Base-by-base conservation (phyloP, 495 filamentous ascomycete genomes). In the Xylaria flabelliformis region DNA sequence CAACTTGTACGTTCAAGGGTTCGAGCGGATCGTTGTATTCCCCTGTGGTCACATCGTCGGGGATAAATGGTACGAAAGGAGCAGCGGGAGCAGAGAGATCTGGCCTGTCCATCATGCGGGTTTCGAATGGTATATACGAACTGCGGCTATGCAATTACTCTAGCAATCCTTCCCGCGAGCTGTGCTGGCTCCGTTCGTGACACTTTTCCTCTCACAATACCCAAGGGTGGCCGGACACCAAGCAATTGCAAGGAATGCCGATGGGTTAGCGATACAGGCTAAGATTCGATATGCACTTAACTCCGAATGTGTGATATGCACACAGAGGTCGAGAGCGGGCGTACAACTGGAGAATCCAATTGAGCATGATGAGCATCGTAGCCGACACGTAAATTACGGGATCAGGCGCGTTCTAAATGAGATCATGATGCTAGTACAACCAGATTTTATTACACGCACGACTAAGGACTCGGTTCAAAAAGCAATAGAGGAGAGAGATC, bases 21-120 rank as follows among this genome's bases (percentile, higher is more conserved):
- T 77, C 21, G 77, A 79, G 46, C 72, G 74, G 13, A 76, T 75
- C 0, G 72, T 75, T 12, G 55, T 71, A 10, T 73, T 77, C 4
- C 71, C 75, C 12, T 77, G 75, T 53, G 77, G 77, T 3, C 77
- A 79, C 39, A 64, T 79, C n/a, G 76, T 79, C 24, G 77, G 77
- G 58, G 75, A 77, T 50, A 72, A 74, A n/a, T 79, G 77, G 64
- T 77, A 13, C 58, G 74, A 13, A 56, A 69, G 32, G 19, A 75
- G 5, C 24, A 67, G 36, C 24, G 55, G 0, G 24, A 62, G 19
- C 63, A 59, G n/a, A 32, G 64, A 4, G 73, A 73, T 12, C 29
- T 77, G 15, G 62, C 39, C 34, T 79, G 77, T 34, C 77, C 77
- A 32, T 69, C 75, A 1, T 79, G 77, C 63, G 72, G 75, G 2